Percentiles rank a stretch among this genome's conserved stretches.
These are phyloP conservation scores for Chalciporus piperatus DNA, from an alignment of 768 basidiomycete genomes.

Conservation along the genomic window DNA sequence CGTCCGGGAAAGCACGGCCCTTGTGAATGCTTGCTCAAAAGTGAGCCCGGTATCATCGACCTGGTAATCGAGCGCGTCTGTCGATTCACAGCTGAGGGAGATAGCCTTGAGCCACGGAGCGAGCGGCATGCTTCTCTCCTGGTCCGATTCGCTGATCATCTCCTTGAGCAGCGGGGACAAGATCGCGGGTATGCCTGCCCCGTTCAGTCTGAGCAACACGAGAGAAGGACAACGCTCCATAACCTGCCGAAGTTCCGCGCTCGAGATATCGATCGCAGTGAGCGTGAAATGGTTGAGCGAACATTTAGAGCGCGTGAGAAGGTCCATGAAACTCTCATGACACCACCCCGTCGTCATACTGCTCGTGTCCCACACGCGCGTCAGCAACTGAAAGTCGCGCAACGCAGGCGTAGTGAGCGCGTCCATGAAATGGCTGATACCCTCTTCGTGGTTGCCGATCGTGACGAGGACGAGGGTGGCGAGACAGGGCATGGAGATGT, in stretches of 20 bases:
- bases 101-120: slow-evolving; percentile 30
- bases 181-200: slow-evolving; percentile 18
- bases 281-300: slow-evolving; percentile 31
- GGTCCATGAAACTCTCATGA: slow-evolving; percentile 26
- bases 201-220: slow-evolving; percentile 29
- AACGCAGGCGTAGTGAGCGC: slow-evolving; percentile 21
- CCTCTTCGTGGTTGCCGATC: slow-evolving; percentile 29
- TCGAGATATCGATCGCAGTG: slow-evolving; percentile 24
- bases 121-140: slow-evolving; percentile 17
- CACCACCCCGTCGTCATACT: slow-evolving; percentile 27
- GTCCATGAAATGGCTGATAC: slow-evolving; percentile 25
- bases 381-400: slow-evolving; percentile 32
- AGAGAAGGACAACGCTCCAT: slow-evolving; percentile 30
- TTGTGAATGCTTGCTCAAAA: slow-evolving; percentile 26
- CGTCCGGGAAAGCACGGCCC: slow-evolving; percentile 26
- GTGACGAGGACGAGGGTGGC: slow-evolving; percentile 30
- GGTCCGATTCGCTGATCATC: slow-evolving; percentile 20
- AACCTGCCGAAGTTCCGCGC: slow-evolving; percentile 21
- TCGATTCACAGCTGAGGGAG: slow-evolving; percentile 30
- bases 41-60: slow-evolving; percentile 25
- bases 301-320: slow-evolving; percentile 27
- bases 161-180: slow-evolving; percentile 23
- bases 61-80: slow-evolving; percentile 18
- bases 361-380: slow-evolving; percentile 33
- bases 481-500: slow-evolving; percentile 30